A percentile compares a stretch with the other conserved stretches of the same genome.
Evolutionary conservation across 352 stramenopile genomes (phyloP).

Genomic region (Pythium sp.): DNA sequence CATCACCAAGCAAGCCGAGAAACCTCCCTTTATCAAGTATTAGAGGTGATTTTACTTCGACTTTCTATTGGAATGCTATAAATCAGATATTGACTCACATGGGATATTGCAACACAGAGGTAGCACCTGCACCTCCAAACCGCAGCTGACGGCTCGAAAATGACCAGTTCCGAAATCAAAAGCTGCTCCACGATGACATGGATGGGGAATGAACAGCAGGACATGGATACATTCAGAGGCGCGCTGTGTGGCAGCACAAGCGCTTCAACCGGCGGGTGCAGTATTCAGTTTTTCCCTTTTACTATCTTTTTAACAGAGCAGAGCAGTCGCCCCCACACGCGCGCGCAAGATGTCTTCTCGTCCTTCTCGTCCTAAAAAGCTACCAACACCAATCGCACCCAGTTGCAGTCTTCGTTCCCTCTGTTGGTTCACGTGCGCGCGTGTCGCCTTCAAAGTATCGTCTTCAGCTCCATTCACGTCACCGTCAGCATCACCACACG

Average conservation of each 20-base stretch:
- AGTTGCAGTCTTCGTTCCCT: not conserved
- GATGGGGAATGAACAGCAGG: not conserved
- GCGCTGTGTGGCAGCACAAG: not conserved
- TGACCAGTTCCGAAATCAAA: not conserved
- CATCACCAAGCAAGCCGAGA: not conserved
- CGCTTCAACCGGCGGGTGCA: not conserved
- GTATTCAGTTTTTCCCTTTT: not conserved
- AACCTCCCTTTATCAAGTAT: not conserved
- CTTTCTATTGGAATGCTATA: not conserved
- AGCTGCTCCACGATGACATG: not conserved
- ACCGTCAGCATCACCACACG: not conserved
- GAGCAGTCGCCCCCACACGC: not conserved
- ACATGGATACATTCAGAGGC: not conserved
- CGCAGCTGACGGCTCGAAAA: not conserved
- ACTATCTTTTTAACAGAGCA: constrained; percentile 6
- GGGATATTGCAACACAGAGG: not conserved
- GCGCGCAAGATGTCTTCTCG: not conserved
- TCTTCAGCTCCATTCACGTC: not conserved
- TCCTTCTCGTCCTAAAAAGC: constrained; percentile 1
- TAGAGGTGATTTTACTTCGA: not conserved
- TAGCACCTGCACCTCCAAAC: not conserved
- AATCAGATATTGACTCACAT: not conserved
- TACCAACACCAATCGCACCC: not conserved
- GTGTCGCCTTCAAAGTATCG: not conserved
- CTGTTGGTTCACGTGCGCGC: not conserved